Conservation (phyloP, 108 stramenopile species). For the Discostella stelligeroides region DNA sequence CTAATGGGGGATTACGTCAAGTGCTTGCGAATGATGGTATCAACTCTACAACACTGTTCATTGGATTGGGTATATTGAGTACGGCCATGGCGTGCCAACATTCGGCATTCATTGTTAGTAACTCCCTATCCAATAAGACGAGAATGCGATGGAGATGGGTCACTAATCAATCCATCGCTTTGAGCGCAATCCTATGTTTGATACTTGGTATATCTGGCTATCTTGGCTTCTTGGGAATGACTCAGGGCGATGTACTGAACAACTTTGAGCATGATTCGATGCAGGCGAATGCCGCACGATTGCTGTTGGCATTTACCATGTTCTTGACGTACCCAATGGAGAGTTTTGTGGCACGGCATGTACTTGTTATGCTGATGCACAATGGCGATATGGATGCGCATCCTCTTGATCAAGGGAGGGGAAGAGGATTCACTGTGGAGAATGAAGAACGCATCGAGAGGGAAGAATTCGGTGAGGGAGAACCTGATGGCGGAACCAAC, state of each 20-base stretch:
- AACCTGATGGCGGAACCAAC: constrained; percentile 16
- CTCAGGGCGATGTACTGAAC: constrained; percentile 79
- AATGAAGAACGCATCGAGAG: constrained; percentile 33
- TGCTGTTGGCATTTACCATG: constrained; percentile 83
- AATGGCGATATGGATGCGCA: constrained; percentile 69
- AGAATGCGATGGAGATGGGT: constrained; percentile 64
- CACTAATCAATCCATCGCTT: constrained; percentile 53
- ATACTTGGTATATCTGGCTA: constrained; percentile 73
- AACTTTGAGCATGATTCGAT: constrained; percentile 67
- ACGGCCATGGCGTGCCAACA: constrained; percentile 89
- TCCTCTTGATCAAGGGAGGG: not conserved
- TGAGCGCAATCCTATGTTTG: constrained; percentile 52
- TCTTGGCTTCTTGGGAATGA: constrained; percentile 78
- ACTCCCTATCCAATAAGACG: constrained; percentile 62
- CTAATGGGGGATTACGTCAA: constrained; percentile 67
- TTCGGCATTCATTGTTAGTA: constrained; percentile 79
- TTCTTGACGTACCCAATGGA: constrained; percentile 85
- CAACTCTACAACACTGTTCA: constrained; percentile 65
- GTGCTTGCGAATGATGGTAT: constrained; percentile 61
- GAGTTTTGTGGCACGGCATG: constrained; percentile 82
- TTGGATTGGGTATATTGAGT: constrained; percentile 82
- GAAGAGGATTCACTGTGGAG: constrained; percentile 22
- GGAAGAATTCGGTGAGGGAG: constrained; percentile 26
- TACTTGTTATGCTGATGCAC: constrained; percentile 65
- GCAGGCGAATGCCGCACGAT: constrained; percentile 61